Evolutionary conservation across 208 protist species (phyloP), one percentile per base, ranked within the genome.

Genomic region (Leishmania lainsoni): DNA sequence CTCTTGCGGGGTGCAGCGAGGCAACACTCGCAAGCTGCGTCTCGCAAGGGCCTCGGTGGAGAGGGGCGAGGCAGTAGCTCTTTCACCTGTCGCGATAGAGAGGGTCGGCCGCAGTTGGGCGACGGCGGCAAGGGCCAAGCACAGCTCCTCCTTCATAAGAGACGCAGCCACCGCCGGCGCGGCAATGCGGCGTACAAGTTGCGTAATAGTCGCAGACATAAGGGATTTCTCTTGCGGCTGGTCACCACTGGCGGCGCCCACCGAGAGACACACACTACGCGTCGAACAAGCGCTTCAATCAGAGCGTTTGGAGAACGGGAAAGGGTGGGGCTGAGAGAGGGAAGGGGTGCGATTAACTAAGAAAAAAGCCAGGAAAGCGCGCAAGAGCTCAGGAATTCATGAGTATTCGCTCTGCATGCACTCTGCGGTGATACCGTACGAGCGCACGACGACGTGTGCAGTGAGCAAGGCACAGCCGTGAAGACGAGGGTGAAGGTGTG

Each of bases 91-190:
- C 9, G 79, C 14, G 51, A 59, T 6, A 14, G 48, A 69, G 5
- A 59, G 5, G 17, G 14, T 39, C 17, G 78, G 78, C 71, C 45
- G 70, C 52, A 94, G 83, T 68, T 87, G 88, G 9, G 80, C 83
- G 26, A 92, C 49, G 0, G 94, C 92, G 22, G 87, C 87, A 54
- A 97, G 85, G 0, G 94, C 86, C 5, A 97, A 83, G 58, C 92
- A 95, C 29, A 97, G 72, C 76, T 95, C 81, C 63, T 90, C 87
- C 59, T 90, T 90, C 1, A 72, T 66, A 52, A 87, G 80, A 4
- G 56, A 49, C 0, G 78, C 12, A 0, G 81, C 83, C 56, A 86
- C 83, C 20, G 76, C 69, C 12, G 83, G 81, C 1, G 78, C 69
- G 8, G 75, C 70, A 48, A 90, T 61, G 42, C 87, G 87, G 42